These are phyloP conservation scores for Santalum album DNA, from an alignment of 164 flowering plant species.

Conservation along the genomic window DNA sequence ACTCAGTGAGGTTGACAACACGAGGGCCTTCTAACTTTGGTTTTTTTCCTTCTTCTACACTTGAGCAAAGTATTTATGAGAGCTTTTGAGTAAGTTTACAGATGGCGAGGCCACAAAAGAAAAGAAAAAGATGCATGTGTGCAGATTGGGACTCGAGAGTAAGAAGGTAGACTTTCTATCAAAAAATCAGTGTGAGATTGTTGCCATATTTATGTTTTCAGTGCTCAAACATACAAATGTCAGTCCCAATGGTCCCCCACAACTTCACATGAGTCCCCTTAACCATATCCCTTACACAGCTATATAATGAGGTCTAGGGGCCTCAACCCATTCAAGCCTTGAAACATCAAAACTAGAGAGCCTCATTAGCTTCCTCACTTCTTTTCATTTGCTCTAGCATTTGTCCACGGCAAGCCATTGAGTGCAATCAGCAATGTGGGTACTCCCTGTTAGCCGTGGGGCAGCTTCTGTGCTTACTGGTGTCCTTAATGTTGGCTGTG, in stretches of 20 bases:
- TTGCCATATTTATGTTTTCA: not conserved
- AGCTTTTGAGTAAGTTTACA: not conserved
- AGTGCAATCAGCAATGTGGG: constrained; percentile 25
- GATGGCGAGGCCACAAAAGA: not conserved
- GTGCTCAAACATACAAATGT: too few species aligned
- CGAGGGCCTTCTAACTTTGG: too few species aligned
- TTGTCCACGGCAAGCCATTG: not conserved
- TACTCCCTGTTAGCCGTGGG: constrained; percentile 14
- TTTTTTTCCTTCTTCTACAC: too few species aligned
- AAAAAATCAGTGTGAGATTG: constrained; percentile 11
- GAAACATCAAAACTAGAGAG: too few species aligned
- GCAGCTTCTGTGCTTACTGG: constrained; percentile 30
- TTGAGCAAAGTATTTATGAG: too few species aligned
- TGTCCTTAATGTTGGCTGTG: constrained; percentile 21
- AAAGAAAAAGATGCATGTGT: not conserved
- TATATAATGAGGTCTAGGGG: constrained; percentile 13
- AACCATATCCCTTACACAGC: too few species aligned
- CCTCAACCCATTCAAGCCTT: not conserved
- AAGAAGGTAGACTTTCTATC: constrained; percentile 10
- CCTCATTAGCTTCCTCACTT: not conserved
- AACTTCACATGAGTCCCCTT: too few species aligned
- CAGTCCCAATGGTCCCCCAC: too few species aligned
- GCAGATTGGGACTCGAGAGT: constrained; percentile 24
- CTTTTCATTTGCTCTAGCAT: too few species aligned
- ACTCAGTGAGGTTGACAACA: too few species aligned